These are phyloP conservation scores for Gamarada debralockiae DNA, from an alignment of 495 filamentous ascomycete genomes.

Conservation along the genomic window DNA sequence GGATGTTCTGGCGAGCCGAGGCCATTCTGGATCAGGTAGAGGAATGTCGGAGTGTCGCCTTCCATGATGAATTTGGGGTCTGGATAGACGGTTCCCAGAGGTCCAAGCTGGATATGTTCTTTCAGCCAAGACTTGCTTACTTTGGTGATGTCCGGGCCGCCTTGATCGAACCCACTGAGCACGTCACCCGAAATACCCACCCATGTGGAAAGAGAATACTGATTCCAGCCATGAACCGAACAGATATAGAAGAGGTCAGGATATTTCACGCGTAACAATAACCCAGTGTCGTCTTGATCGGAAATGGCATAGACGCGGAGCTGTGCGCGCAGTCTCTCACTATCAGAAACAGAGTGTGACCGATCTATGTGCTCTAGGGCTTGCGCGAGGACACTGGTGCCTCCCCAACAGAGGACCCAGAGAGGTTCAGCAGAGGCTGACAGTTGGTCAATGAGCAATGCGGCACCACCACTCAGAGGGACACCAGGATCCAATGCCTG, in stretches of 20 bases:
- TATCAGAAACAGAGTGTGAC: not conserved
- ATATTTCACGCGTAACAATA: conserved; percentile 40
- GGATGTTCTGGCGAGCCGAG: conserved; percentile 39
- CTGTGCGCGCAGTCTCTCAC: conserved; percentile 32
- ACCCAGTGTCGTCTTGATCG: conserved; percentile 44
- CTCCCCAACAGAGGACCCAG: conserved; percentile 45
- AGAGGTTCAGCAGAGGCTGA: conserved; percentile 30
- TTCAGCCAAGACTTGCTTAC: conserved; percentile 38
- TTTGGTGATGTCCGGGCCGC: conserved; percentile 37
- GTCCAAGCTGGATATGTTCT: conserved; percentile 41
- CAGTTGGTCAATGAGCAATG: conserved; percentile 19
- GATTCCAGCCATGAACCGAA: conserved; percentile 42
- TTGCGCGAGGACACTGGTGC: conserved; percentile 41
- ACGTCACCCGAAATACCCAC: conserved; percentile 40
- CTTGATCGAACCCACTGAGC: conserved; percentile 41
- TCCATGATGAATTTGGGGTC: conserved; percentile 38
- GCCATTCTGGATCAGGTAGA: conserved; percentile 44
- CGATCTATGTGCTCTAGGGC: conserved; percentile 25
- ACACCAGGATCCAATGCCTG: conserved; percentile 23
- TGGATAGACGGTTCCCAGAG: conserved; percentile 35
- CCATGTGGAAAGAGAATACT: conserved; percentile 45
- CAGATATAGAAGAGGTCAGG: conserved; percentile 43
- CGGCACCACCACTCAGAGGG: conserved; percentile 26
- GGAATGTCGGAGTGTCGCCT: conserved; percentile 43
- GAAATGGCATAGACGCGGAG: conserved; percentile 44